Percentiles rank a stretch among this genome's conserved stretches.
Evolutionary conservation across 306 rosid genomes (phyloP).

Genomic region (Vachellia collinsii): DNA sequence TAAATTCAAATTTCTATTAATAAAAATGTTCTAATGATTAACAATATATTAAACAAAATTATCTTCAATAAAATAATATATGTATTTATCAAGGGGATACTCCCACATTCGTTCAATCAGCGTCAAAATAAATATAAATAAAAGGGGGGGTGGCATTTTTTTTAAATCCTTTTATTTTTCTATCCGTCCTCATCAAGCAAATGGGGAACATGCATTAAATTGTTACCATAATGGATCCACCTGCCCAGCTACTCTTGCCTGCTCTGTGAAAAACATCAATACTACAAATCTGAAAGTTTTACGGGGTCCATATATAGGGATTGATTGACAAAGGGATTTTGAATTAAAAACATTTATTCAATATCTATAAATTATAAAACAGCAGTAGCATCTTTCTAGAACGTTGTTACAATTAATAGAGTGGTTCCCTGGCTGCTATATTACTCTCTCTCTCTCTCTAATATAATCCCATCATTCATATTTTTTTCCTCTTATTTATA

Average conservation of each 20-base stretch:
- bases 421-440: no score
- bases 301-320: not conserved
- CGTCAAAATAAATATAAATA: no score
- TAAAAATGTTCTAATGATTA: no score
- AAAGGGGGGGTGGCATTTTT: no score
- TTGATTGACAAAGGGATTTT: not conserved
- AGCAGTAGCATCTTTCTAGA: not conserved
- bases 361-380: not conserved
- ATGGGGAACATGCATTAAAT: not conserved
- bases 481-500: no score
- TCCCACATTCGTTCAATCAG: no score
- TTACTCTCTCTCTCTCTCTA: no score
- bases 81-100: no score
- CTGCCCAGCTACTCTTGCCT: not conserved
- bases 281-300: not conserved
- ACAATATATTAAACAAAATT: no score
- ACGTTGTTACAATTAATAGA: not conserved
- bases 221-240: not conserved
- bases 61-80: no score
- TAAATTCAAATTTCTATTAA: no score
- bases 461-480: no score
- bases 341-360: not conserved
- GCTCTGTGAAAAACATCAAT: not conserved
- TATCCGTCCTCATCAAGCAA: not conserved
- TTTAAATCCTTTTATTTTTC: not conserved